These are phyloP conservation scores for Trifolium pratense DNA, from an alignment of 306 rosid genomes.

Conservation along the genomic window DNA sequence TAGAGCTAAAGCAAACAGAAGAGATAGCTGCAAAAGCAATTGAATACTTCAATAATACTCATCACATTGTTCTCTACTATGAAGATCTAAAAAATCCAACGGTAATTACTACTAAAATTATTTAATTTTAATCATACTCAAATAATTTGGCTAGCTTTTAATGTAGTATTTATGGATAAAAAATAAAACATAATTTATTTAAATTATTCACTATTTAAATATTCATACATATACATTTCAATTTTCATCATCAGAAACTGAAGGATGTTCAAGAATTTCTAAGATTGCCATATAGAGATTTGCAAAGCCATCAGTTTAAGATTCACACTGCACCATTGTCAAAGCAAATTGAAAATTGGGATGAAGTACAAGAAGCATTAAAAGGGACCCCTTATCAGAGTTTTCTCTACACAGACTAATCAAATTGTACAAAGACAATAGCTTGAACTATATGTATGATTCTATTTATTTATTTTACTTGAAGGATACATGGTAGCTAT, in stretches of 20 bases:
- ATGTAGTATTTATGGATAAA: too few relatives aligned
- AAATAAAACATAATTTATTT: too few relatives aligned
- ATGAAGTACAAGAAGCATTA: slow-evolving; percentile 49
- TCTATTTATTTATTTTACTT: too few relatives aligned
- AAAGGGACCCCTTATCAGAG: slow-evolving; percentile 50
- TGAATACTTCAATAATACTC: slow-evolving; percentile 57
- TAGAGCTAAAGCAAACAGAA: slow-evolving; percentile 52
- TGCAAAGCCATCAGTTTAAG: slow-evolving; percentile 60
- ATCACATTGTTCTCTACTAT: slow-evolving; percentile 60
- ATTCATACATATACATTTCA: not conserved
- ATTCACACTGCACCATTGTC: slow-evolving; percentile 58
- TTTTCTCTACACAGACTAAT: slow-evolving; percentile 44
- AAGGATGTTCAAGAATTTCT: slow-evolving; percentile 65
- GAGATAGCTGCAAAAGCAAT: slow-evolving; percentile 50
- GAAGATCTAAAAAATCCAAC: slow-evolving; percentile 68
- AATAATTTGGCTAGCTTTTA: too few relatives aligned
- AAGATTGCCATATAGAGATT: slow-evolving; percentile 51
- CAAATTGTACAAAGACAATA: too few relatives aligned
- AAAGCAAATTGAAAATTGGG: slow-evolving; percentile 64
- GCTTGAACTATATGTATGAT: too few relatives aligned
- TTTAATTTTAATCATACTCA: not conserved
- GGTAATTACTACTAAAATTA: slow-evolving; percentile 34
- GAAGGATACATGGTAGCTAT: too few relatives aligned
- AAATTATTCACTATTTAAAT: not conserved
- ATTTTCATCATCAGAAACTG: slow-evolving; percentile 48